A percentile compares a stretch with the other conserved stretches of the same genome.
Conservation (phyloP, 1,284 basidiomycete species). For the Sphagnurus paluster region DNA sequence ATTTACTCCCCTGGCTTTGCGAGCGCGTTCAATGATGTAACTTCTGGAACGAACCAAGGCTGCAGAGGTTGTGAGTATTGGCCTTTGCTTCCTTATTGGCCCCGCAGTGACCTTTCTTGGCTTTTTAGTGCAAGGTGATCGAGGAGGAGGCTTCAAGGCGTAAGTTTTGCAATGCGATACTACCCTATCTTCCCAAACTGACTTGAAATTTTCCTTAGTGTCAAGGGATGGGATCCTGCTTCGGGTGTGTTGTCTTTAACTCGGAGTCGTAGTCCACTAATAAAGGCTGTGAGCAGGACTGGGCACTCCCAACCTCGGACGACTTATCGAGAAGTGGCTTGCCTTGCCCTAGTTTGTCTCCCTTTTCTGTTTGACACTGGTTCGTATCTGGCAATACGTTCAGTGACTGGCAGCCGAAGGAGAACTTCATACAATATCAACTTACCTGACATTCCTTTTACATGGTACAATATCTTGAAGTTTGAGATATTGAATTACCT, state of each 20-base stretch:
- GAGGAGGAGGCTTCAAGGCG: constrained; percentile 29
- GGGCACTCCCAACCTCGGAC: constrained; percentile 29
- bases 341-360: constrained; percentile 27
- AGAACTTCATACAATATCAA: too few species aligned
- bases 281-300: constrained; percentile 23
- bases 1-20: constrained; percentile 40
- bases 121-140: constrained; percentile 31
- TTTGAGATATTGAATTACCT: background rate
- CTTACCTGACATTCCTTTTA: background rate
- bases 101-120: too few species aligned
- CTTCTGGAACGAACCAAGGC: constrained; percentile 45
- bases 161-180: constrained; percentile 19
- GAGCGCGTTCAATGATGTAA: constrained; percentile 49
- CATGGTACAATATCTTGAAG: background rate
- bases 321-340: constrained; percentile 26
- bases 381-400: too few species aligned
- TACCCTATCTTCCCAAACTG: background rate
- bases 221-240: constrained; percentile 20
- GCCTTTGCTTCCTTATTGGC: too few species aligned
- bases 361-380: too few species aligned
- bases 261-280: background rate
- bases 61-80: constrained; percentile 39
- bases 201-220: constrained; percentile 5
- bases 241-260: constrained; percentile 8
- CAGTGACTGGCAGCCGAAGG: too few species aligned